Base-by-base conservation (phyloP, 208 protist species). In the Trypanosomatidae sp. region DNA sequence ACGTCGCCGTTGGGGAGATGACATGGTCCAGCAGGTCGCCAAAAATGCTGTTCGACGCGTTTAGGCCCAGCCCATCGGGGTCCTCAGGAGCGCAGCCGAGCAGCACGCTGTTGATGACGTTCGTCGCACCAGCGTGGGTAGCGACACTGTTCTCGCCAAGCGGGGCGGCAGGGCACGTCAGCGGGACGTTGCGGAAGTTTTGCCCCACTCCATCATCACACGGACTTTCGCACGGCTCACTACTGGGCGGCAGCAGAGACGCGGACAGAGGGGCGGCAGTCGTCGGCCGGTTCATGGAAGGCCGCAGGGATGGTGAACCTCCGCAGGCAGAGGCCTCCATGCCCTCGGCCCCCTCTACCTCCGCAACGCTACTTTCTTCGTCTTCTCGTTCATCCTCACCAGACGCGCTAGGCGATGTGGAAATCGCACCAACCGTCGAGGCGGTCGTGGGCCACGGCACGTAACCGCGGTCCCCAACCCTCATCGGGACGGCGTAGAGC, bases 401-500 rank as follows among this genome's bases (percentile, higher is more conserved):
- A 9, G 67, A 78, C 12, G 30, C 39, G 53, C n/a, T 19, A 4
- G 73, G 65, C 28, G 67, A 68, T 36, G 25, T 67, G 44, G 28
- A 5, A 33, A 22, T 39, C 22, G 15, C 22, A 33, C 46, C 49
- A 39, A n/a, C 50, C 28, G 47, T 25, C 28, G 52, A 41, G 43
- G 36, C 56, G 22, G 33, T 36, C 30, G 44, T 69, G 30, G 65
- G 4, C 74, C 80, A 89, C 50, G 90, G 83, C 73, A 94, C 73
- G 76, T 94, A 94, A 28, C 85, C 87, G 50, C 69, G 79, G 66
- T 91, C 86, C 49, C 84, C 86, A 17, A 94, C 77, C 41, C 85
- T 86, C 67, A 92, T 86, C n/a, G 87, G 90, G 39, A 94, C 84
- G 25, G 79, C 85, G 82, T 92, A 94, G 5, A 94, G 81, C 66